phyloP scores from a whole-genome alignment of 768 basidiomycete species.

The Boletus vermiculosoides region DNA sequence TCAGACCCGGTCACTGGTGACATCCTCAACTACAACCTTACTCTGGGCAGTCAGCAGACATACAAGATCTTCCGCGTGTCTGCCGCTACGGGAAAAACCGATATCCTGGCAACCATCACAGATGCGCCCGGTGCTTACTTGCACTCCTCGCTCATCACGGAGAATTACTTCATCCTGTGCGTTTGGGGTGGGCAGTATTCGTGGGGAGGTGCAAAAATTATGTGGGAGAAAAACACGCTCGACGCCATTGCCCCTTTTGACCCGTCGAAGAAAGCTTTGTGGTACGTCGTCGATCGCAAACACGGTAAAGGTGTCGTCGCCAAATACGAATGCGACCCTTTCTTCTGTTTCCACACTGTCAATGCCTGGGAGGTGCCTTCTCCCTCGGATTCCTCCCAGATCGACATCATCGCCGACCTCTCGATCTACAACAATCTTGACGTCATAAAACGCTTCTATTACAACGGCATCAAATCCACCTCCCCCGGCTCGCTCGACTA shows the following conservation, averaged over 20 bases:
- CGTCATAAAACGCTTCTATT: constrained; percentile 34
- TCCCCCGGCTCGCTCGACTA: constrained; percentile 28
- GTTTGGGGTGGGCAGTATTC: constrained; percentile 33
- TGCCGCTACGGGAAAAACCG: constrained; percentile 30
- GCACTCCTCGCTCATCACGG: constrained; percentile 39
- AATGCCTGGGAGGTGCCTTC: constrained; percentile 39
- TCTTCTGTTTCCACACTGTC: constrained; percentile 41
- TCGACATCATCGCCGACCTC: constrained; percentile 38
- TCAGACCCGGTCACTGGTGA: constrained; percentile 37
- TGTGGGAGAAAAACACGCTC: constrained; percentile 34
- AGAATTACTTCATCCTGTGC: constrained; percentile 37
- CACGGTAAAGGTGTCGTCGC: constrained; percentile 36
- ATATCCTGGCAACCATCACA: constrained; percentile 35
- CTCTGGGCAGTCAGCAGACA: constrained; percentile 26
- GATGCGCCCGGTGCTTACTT: constrained; percentile 41
- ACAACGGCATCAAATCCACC: constrained; percentile 28
- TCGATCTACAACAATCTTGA: constrained; percentile 34
- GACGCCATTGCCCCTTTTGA: constrained; percentile 35
- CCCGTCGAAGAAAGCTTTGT: constrained; percentile 28
- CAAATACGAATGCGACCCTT: constrained; percentile 36
- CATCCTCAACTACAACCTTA: constrained; percentile 36
- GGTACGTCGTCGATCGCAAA: constrained; percentile 40
- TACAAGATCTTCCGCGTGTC: constrained; percentile 39
- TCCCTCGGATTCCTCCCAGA: constrained; percentile 22
- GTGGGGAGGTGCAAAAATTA: constrained; percentile 29